Conservation (phyloP, 1,139 yeast species). For the Zygosaccharomyces pseudobailii region DNA sequence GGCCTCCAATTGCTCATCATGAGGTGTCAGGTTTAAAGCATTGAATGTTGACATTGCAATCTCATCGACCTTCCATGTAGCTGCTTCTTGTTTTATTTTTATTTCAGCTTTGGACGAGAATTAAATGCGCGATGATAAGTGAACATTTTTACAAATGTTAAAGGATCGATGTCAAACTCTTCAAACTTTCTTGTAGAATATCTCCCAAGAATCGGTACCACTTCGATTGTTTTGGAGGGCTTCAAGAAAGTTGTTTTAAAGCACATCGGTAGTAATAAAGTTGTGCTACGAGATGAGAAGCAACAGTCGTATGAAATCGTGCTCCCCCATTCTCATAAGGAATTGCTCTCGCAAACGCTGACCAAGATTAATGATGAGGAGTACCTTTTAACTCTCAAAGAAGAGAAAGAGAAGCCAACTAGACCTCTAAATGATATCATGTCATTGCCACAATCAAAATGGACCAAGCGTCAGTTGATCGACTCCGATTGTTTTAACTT, state of each 20-base stretch:
- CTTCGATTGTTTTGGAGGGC: conserved; percentile 15
- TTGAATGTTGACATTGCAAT: conserved; percentile 58
- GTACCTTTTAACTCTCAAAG: conserved; percentile 10
- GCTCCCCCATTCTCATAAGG: conserved; percentile 6
- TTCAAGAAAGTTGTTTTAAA: conserved; percentile 3
- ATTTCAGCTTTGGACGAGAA: neutral
- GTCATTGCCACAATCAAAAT: conserved; percentile 18
- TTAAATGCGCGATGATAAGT: conserved; percentile 10
- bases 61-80: neutral
- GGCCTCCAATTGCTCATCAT: conserved; percentile 59
- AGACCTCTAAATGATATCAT: conserved; percentile 13
- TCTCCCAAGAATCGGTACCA: conserved; percentile 18
- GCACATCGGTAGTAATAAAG: neutral
- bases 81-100: neutral
- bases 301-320: neutral
- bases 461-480: conserved; percentile 20
- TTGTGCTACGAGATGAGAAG: neutral
- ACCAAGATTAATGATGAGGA: neutral
- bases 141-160: neutral
- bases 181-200: conserved; percentile 13
- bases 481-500: conserved; percentile 11
- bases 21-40: conserved; percentile 75
- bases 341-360: conserved; percentile 3
- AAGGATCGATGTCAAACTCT: neutral
- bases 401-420: conserved; percentile 2